Percentiles rank a stretch among this genome's conserved stretches.
These are phyloP conservation scores for Exophiala mesophila DNA, from an alignment of 2,329 filamentous ascomycete genomes.

Conservation along the genomic window DNA sequence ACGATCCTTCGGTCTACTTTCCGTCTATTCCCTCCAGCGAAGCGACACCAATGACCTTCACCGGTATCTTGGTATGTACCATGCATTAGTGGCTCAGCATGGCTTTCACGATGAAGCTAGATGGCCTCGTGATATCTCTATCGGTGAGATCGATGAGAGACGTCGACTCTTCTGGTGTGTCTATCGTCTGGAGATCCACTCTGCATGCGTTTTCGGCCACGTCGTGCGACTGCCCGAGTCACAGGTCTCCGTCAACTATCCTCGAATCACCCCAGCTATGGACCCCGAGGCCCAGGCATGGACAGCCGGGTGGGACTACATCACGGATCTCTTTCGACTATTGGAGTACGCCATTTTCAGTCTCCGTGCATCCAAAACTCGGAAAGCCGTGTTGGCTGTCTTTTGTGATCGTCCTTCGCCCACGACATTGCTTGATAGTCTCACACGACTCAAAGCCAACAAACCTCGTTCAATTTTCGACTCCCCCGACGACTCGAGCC, in stretches of 20 bases:
- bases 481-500: background rate
- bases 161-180: slow-evolving; percentile 7
- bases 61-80: slow-evolving; percentile 4
- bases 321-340: slow-evolving; percentile 8
- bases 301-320: slow-evolving; percentile 7
- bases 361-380: slow-evolving; percentile 6
- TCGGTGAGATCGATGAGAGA: slow-evolving; percentile 4
- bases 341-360: slow-evolving; percentile 7
- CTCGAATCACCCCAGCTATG: slow-evolving; percentile 2
- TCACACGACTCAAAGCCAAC: slow-evolving; percentile 5
- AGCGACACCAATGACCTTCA: slow-evolving; percentile 4
- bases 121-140: slow-evolving; percentile 1
- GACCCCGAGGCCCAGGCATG: slow-evolving; percentile 4
- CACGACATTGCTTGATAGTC: slow-evolving; percentile 3
- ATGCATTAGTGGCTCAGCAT: slow-evolving; percentile 4
- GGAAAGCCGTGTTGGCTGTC: slow-evolving; percentile 1
- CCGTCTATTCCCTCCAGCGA: slow-evolving; percentile 4
- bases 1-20: slow-evolving; percentile 5
- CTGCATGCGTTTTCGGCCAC: slow-evolving; percentile 4
- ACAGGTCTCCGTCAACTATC: slow-evolving; percentile 5
- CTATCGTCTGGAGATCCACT: slow-evolving; percentile 6
- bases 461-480: background rate
- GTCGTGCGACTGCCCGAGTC: slow-evolving; percentile 5
- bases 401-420: slow-evolving; percentile 4
- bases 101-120: slow-evolving; percentile 5